Percentiles rank a stretch among this genome's conserved stretches.
Evolutionary conservation across 495 filamentous ascomycete species (phyloP).

Genomic region (Ramalina intermedia): DNA sequence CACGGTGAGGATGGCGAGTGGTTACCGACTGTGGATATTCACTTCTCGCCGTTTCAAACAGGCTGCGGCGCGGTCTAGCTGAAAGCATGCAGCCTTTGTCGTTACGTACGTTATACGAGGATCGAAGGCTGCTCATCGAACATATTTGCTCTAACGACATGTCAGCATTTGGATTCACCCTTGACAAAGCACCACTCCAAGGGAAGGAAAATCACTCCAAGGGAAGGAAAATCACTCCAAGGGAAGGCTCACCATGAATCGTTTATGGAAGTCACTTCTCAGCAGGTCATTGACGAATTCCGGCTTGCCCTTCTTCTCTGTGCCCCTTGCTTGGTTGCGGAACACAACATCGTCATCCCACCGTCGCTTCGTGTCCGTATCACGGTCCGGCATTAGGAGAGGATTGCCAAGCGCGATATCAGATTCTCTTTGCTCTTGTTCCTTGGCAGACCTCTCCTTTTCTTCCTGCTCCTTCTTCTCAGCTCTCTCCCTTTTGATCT

Average conservation of each 20-base stretch:
- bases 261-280: slow-evolving; percentile 91
- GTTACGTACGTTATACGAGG: no score
- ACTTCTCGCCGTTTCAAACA: no score
- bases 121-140: slow-evolving; percentile 31
- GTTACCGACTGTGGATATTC: no score
- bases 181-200: background rate
- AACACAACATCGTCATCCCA: slow-evolving; percentile 99
- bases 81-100: no score
- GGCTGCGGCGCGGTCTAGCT: no score
- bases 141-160: slow-evolving; percentile 45
- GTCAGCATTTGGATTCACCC: slow-evolving; percentile 20
- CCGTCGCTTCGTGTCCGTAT: slow-evolving; percentile 59
- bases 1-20: no score
- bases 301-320: slow-evolving; percentile 79
- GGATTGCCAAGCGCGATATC: slow-evolving; percentile 92
- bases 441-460: slow-evolving; percentile 52
- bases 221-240: no score
- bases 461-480: slow-evolving; percentile 78
- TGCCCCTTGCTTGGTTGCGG: slow-evolving; percentile 94
- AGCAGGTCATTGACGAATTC: slow-evolving; percentile 97
- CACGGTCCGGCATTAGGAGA: slow-evolving; percentile 57
- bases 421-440: slow-evolving; percentile 67
- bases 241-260: slow-evolving; percentile 67
- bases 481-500: slow-evolving; percentile 80
- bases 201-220: no score